Base-by-base conservation (phyloP, 2,329 filamentous ascomycete species). In the Colletotrichum euphorbiae region DNA sequence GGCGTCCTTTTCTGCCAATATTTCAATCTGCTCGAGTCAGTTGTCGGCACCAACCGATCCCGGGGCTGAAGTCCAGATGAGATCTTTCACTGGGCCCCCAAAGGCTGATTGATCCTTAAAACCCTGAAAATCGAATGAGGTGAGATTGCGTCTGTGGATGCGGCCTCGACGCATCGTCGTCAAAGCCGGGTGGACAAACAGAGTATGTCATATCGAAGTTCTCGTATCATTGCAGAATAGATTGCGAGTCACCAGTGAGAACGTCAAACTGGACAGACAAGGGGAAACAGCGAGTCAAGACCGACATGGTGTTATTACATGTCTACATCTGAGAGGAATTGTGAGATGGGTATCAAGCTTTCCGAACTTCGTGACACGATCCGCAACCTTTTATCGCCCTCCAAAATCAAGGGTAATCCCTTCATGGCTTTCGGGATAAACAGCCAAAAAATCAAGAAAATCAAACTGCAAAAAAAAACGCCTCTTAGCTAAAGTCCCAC, bases 401-500 rank as follows among this genome's bases (percentile, higher is more conserved):
- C 55, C 43, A 21, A 38, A 66, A 33, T 36, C 61, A 51, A 48
- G 50, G 21, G 42, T 40, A 33, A 21, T 21, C 42, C 48, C 19
- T 38, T 19, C 15, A 24, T 46, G 46, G 36, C 36, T 33, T 51
- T 19, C 19, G 45, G 52, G 17, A 33, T 36, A 43, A 54, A 54
- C 33, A 31, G 51, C 48, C 62, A 61, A 54, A 36, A 40, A 56
- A 48, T 19, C 46, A 21, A n/a, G 24, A 36, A 31, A 31, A 43
- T 50, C 43, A 60, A 61, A 55, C 61, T 42, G 52, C 56, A 42
- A 45, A 28, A 33, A 28, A 43, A 45, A n/a, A 24, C 50, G 4
- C 13, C 61, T 33, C 28, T 36, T 33, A 80, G 63, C 79, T 80
- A 68, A 80, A 73, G 71, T 82, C 80, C 81, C 81, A 83, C 60